phyloP scores from a whole-genome alignment of 768 basidiomycete species.

The Lepiota venenata region DNA sequence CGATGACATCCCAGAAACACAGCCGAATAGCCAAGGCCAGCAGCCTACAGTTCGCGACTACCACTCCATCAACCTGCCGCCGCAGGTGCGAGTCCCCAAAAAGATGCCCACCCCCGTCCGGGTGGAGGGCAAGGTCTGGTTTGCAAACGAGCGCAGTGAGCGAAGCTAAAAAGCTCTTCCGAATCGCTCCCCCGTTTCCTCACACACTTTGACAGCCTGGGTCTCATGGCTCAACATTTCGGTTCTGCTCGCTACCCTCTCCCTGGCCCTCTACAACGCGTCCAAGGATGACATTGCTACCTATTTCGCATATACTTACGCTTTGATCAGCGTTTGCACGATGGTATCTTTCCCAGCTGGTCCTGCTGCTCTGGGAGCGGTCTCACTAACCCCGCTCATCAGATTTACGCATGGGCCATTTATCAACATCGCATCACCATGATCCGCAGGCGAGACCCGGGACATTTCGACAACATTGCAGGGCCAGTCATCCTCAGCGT shows the following conservation, averaged over 20 bases:
- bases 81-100: slow-evolving; percentile 72
- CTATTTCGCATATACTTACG: slow-evolving; percentile 82
- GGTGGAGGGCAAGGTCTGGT: slow-evolving; percentile 96
- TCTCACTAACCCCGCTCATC: background rate
- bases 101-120: slow-evolving; percentile 80
- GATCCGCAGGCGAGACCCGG: slow-evolving; percentile 87
- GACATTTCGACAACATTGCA: slow-evolving; percentile 79
- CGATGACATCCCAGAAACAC: slow-evolving; percentile 68
- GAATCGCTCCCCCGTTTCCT: background rate
- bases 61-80: slow-evolving; percentile 67
- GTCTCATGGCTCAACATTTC: slow-evolving; percentile 88
- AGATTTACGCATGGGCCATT: slow-evolving; percentile 84
- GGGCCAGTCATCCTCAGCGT: slow-evolving; percentile 85
- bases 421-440: slow-evolving; percentile 89
- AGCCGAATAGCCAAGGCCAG: slow-evolving; percentile 45
- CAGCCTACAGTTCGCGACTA: slow-evolving; percentile 69
- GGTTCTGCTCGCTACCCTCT: slow-evolving; percentile 78
- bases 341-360: slow-evolving; percentile 41
- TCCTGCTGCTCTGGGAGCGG: background rate
- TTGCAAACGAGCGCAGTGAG: slow-evolving; percentile 91
- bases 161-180: background rate
- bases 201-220: slow-evolving; percentile 57
- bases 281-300: slow-evolving; percentile 69
- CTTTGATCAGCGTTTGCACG: slow-evolving; percentile 68
- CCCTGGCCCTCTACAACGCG: slow-evolving; percentile 87